Percentiles rank a stretch among this genome's conserved stretches.
Evolutionary conservation across 495 filamentous ascomycete genomes (phyloP).

Genomic region (Tuber melanosporum): DNA sequence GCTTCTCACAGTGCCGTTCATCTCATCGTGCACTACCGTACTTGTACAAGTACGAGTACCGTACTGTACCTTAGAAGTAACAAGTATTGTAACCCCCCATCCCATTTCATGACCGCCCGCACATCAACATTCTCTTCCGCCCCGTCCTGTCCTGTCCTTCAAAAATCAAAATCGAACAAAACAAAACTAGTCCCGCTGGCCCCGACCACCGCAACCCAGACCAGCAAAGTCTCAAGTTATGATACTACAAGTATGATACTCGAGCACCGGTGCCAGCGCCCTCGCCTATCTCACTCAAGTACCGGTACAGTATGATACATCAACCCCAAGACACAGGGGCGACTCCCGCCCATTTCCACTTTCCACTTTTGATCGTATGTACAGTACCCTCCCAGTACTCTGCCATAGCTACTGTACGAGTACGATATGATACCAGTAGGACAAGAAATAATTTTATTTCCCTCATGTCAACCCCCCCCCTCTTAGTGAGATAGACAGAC

Average conservation of each 20-base stretch:
- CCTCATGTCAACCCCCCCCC: not conserved
- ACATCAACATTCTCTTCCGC: too few relatives aligned
- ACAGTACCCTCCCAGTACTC: too few relatives aligned
- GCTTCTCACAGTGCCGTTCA: too few relatives aligned
- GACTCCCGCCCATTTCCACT: not conserved
- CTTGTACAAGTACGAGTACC: too few relatives aligned
- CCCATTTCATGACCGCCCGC: too few relatives aligned
- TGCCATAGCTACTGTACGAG: not conserved
- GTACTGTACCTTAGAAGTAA: too few relatives aligned
- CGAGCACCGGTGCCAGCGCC: not conserved
- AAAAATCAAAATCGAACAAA: not conserved
- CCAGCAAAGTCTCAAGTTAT: not conserved
- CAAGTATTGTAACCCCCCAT: too few relatives aligned
- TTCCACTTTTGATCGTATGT: not conserved
- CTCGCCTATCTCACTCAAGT: not conserved
- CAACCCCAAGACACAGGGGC: not conserved
- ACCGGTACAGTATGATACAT: not conserved
- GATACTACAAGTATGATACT: not conserved
- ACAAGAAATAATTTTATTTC: not conserved
- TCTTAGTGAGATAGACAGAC: not conserved
- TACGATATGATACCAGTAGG: not conserved
- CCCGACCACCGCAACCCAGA: not conserved
- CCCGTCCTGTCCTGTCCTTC: too few relatives aligned
- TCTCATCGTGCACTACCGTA: too few relatives aligned
- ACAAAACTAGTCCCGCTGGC: not conserved